Conservation (phyloP, 306 rosid genomes). For the Cajanus cajan region DNA sequence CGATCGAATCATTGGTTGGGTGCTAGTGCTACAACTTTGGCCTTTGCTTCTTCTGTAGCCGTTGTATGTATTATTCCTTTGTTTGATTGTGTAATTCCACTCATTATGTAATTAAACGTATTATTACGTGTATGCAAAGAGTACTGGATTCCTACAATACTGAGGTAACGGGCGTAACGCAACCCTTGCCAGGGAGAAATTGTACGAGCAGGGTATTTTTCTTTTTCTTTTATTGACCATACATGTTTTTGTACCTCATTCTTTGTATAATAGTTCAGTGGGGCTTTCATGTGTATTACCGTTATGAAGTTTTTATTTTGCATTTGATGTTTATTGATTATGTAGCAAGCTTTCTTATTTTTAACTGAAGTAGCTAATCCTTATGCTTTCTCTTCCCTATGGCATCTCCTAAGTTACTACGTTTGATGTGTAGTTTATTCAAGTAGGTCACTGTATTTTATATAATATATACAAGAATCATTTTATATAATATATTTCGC, state of each 20-base stretch:
- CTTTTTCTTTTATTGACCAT: neutral
- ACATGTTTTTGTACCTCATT: conserved; percentile 5
- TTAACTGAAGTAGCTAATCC: neutral
- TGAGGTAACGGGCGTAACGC: conserved; percentile 37
- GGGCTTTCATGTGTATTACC: neutral
- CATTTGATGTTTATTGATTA: neutral
- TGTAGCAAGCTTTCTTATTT: neutral
- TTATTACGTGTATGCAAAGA: conserved; percentile 16
- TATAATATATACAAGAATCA: too few relatives aligned
- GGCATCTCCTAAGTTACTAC: neutral
- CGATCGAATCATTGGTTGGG: conserved; percentile 37
- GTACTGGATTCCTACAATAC: conserved; percentile 29
- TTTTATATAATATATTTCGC: too few relatives aligned
- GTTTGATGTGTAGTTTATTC: neutral
- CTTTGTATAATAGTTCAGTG: conserved; percentile 29
- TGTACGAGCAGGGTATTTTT: conserved; percentile 23
- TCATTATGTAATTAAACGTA: conserved; percentile 47
- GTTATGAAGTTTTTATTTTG: neutral
- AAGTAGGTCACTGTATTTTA: too few relatives aligned
- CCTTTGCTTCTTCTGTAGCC: conserved; percentile 33
- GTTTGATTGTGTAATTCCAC: conserved; percentile 44
- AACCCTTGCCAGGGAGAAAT: conserved; percentile 36
- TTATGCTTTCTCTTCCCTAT: neutral
- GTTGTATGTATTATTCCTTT: conserved; percentile 63
- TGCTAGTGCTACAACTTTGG: conserved; percentile 38